Base-by-base conservation (phyloP, 2,329 filamentous ascomycete genomes). In the Alternaria rosae region DNA sequence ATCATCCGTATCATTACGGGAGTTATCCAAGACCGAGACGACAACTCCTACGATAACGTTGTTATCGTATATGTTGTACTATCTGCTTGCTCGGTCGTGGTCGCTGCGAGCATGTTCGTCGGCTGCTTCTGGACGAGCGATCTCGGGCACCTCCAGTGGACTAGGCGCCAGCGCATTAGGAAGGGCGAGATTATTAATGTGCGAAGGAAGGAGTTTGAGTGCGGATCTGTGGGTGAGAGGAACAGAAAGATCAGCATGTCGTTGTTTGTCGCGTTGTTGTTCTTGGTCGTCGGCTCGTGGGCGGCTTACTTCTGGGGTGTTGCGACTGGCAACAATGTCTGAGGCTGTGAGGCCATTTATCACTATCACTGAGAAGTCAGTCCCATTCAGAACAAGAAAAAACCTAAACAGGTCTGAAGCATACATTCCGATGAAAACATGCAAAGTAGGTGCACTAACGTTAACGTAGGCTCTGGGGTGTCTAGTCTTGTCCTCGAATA, bases 231-330 rank as follows among this genome's bases (percentile, higher is more conserved):
- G 35, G 75, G 72, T 2, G 63, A 62, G 3, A 77, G 80, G 54
- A 86, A 84, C 48, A 78, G 71, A 54, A 71, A 65, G 23, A 59
- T 54, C 11, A 85, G 81, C 12, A 64, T 81, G 35, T 60, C 68
- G 9, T 83, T 83, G 59, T 85, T 88, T 54, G 72, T 65, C 1
- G 72, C 76, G 0, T 66, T 87, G 1, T 66, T 84, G 0, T 21
- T 85, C 4, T 65, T 88, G 42, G 81, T 86, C 0, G 30, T 86
- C 10, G 87, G 87, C 0, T 79, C 79, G 3, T 87, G 86, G 85
- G 75, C 69, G 9, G 86, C 85, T 0, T 89, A 88, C 70, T 87
- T 89, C 62, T 89, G 86, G 86, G 87, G 87, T 8, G 82, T 86
- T 3, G 84, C 84, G 5, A 88, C 85, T 0, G 84, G 84, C 0